These are phyloP conservation scores for Excoecaria agallocha DNA, from an alignment of 345 rosid species.

Conservation along the genomic window DNA sequence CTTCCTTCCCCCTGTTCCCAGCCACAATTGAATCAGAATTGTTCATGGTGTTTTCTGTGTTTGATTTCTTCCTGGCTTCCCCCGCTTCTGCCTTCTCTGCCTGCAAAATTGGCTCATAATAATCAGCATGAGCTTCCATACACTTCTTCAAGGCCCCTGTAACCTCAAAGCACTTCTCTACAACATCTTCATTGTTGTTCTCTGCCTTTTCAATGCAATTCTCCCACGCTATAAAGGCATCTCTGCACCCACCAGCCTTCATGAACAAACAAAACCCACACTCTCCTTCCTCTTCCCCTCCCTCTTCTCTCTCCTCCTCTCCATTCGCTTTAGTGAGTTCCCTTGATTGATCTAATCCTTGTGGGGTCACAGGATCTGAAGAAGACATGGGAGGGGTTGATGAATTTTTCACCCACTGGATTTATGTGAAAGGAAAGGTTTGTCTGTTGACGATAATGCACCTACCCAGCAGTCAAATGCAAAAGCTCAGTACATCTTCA, in stretches of 20 bases:
- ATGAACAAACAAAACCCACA: constrained; percentile 88
- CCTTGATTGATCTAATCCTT: background rate
- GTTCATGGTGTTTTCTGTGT: background rate
- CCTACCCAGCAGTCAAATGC: background rate
- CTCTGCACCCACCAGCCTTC: constrained; percentile 93
- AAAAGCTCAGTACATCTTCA: background rate
- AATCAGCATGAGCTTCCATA: constrained; percentile 77
- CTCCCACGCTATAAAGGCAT: constrained; percentile 70
- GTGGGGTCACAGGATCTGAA: constrained; percentile 13
- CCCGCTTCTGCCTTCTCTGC: constrained; percentile 77
- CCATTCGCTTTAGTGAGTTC: background rate
- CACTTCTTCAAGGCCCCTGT: constrained; percentile 60
- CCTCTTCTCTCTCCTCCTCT: constrained; percentile 19
- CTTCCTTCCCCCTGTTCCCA: background rate
- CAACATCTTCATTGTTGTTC: constrained; percentile 62
- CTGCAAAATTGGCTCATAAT: constrained; percentile 68
- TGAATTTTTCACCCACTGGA: background rate
- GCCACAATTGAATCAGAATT: background rate
- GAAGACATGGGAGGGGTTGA: background rate
- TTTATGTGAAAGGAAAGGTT: background rate
- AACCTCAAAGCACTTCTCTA: constrained; percentile 67
- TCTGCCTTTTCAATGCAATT: constrained; percentile 68
- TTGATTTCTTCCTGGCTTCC: constrained; percentile 24
- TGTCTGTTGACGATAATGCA: background rate
- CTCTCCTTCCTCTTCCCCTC: constrained; percentile 60